Base-by-base conservation (phyloP, 2,329 filamentous ascomycete species). In the Ceratocystis destructans region DNA sequence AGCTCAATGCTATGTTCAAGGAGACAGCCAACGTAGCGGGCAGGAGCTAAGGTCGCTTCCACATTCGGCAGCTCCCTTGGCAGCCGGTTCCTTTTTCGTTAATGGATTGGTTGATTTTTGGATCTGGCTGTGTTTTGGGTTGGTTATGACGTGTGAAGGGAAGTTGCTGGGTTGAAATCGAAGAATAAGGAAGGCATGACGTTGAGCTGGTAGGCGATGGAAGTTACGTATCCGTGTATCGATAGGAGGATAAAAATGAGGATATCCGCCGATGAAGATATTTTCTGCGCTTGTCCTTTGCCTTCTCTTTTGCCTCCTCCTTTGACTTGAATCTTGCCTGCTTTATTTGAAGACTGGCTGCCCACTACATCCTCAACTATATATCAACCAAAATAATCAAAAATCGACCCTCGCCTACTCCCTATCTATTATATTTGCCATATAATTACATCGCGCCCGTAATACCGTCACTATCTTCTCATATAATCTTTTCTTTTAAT, bases 161-260 rank as follows among this genome's bases (percentile, higher is more conserved):
- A 48, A 44, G 61, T 62, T 62, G 61, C 61, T 62, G 20, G 61
- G 22, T 46, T 62, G 2, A 10, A 59, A 59, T 50, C n/a, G 46
- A 25, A 50, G n/a, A 12, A n/a, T 5, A 5, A 25, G 46, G 22
- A 59, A 31, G 17, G 15, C 17, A n/a, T 59, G 55, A 33, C 55
- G 37, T 20, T 31, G 55, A 25, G 25, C 28, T 7, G 1, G 22
- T 2, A 50, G 46, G n/a, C 46, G 10, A 12, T 8, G 22, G 46
- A 7, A 50, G 22, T 20, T n/a, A 50, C 46, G 46, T 8, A n/a
- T 25, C 7, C 46, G 5, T 1, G 3, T 41, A 41, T 41, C 37
- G 4, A 41, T 37, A n/a, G 2, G 17, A 20, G 28, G 55, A 25
- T 59, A 59, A 59, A 59, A 59, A 33, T 31, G 28, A 59, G 33